Conservation (phyloP, 768 basidiomycete species). For the Hemileccinum rubropunctum region DNA sequence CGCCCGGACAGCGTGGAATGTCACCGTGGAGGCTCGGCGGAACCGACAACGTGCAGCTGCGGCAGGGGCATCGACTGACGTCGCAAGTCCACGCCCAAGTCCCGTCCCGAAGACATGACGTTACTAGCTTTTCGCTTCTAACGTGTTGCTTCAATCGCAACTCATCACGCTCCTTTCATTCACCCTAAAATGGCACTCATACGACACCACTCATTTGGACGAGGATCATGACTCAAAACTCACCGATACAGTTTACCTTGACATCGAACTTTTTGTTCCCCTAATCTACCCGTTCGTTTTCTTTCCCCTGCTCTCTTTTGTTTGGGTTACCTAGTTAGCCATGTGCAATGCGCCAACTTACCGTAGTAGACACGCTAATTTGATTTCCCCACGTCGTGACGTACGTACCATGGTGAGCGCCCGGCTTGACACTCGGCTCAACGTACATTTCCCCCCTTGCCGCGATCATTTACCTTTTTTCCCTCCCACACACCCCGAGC, state of each 20-base stretch:
- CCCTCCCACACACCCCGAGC: no score
- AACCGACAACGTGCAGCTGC: slow-evolving; percentile 22
- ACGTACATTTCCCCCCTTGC: no score
- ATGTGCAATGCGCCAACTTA: slow-evolving; percentile 10
- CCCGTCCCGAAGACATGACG: slow-evolving; percentile 18
- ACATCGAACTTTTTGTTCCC: slow-evolving; percentile 12
- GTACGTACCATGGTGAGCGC: no score
- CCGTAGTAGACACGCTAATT: slow-evolving; percentile 15
- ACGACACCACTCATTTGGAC: slow-evolving; percentile 25
- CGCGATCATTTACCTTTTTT: no score
- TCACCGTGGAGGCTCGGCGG: slow-evolving; percentile 61
- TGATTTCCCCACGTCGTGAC: background rate
- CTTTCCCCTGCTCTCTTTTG: background rate
- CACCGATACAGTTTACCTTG: slow-evolving; percentile 7
- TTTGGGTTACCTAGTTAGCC: background rate
- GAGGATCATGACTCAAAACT: slow-evolving; percentile 29
- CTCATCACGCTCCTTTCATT: slow-evolving; percentile 21
- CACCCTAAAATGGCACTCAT: slow-evolving; percentile 23
- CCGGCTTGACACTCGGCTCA: no score
- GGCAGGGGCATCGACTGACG: slow-evolving; percentile 13
- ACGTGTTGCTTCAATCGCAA: slow-evolving; percentile 5
- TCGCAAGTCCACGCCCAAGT: slow-evolving; percentile 5
- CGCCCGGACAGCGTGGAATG: slow-evolving; percentile 66
- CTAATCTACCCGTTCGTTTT: slow-evolving; percentile 21
- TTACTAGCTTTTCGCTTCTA: slow-evolving; percentile 9